These are phyloP conservation scores for Nakaseomyces kungkrabaensis DNA, from an alignment of 1,139 yeast genomes.

Conservation along the genomic window DNA sequence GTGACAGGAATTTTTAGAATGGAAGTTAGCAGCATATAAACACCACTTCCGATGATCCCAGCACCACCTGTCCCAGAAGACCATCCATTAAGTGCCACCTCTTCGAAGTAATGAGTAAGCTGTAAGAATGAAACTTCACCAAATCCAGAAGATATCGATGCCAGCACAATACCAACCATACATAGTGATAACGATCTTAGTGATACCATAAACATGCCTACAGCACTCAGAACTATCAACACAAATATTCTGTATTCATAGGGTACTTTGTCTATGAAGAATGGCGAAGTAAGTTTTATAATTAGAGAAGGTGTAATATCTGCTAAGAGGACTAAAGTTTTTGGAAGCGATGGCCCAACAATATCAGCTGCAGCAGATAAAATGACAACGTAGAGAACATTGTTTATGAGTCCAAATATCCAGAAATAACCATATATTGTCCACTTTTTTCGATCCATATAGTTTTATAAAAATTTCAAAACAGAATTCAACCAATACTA, in stretches of 20 bases:
- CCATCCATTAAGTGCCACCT: conserved; percentile 67
- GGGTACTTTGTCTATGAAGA: conserved; percentile 57
- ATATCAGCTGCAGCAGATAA: conserved; percentile 86
- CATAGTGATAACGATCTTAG: conserved; percentile 31
- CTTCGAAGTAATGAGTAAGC: conserved; percentile 60
- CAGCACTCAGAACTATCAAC: conserved; percentile 50
- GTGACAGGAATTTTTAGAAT: conserved; percentile 39
- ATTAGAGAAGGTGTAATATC: conserved; percentile 78
- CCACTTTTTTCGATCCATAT: conserved; percentile 1
- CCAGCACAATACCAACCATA: conserved; percentile 65
- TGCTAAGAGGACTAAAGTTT: conserved; percentile 74
- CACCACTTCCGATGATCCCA: conserved; percentile 70
- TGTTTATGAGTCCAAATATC: conserved; percentile 78
- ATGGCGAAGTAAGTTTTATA: conserved; percentile 67
- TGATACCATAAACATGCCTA: conserved; percentile 71
- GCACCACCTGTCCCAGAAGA: conserved; percentile 96
- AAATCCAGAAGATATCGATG: conserved; percentile 76
- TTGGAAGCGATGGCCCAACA: conserved; percentile 76
- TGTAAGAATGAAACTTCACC: conserved; percentile 88
- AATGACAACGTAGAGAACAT: conserved; percentile 82
- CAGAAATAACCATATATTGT: conserved; percentile 52
- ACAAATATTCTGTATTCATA: conserved; percentile 46
- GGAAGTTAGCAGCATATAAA: conserved; percentile 46
- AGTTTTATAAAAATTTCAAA: neutral
- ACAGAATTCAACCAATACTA: neutral